These are phyloP conservation scores for Neolentinus lepideus DNA, from an alignment of 1,284 basidiomycete species.

Conservation along the genomic window DNA sequence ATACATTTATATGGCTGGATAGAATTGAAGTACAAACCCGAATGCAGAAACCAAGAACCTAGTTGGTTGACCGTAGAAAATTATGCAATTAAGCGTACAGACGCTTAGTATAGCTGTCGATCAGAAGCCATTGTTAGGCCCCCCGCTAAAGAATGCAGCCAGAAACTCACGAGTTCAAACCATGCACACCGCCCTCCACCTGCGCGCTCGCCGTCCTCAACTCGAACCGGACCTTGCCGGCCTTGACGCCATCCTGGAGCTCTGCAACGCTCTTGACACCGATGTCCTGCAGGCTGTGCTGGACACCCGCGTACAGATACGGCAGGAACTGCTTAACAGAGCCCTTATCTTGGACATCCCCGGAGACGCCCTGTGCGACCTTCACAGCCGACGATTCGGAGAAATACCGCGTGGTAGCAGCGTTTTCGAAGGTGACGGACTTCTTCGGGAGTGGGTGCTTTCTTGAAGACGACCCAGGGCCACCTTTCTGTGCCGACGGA, in stretches of 20 bases:
- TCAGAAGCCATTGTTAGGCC: background rate
- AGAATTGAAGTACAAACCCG: background rate
- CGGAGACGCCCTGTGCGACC: constrained; percentile 96
- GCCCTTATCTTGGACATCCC: constrained; percentile 97
- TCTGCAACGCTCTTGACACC: constrained; percentile 67
- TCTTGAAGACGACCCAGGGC: constrained; percentile 26
- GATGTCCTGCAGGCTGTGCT: constrained; percentile 95
- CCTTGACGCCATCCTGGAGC: constrained; percentile 57
- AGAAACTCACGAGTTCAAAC: constrained; percentile 70
- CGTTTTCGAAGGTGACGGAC: constrained; percentile 73
- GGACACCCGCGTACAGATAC: constrained; percentile 88
- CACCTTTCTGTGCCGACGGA: constrained; percentile 21
- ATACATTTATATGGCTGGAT: background rate
- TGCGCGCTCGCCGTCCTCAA: constrained; percentile 93
- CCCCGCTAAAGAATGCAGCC: background rate
- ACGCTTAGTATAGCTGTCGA: constrained; percentile 48
- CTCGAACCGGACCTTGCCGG: constrained; percentile 83
- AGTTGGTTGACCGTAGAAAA: background rate
- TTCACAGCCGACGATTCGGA: constrained; percentile 93
- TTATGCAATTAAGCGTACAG: constrained; percentile 33
- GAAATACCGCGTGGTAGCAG: constrained; percentile 96
- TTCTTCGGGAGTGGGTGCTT: constrained; percentile 44
- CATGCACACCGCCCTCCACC: constrained; percentile 94
- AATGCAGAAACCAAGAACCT: background rate
- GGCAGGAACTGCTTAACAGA: constrained; percentile 88